Evolutionary conservation across 1,284 basidiomycete species (phyloP).

Genomic region (Cutaneotrichosporon sp.): DNA sequence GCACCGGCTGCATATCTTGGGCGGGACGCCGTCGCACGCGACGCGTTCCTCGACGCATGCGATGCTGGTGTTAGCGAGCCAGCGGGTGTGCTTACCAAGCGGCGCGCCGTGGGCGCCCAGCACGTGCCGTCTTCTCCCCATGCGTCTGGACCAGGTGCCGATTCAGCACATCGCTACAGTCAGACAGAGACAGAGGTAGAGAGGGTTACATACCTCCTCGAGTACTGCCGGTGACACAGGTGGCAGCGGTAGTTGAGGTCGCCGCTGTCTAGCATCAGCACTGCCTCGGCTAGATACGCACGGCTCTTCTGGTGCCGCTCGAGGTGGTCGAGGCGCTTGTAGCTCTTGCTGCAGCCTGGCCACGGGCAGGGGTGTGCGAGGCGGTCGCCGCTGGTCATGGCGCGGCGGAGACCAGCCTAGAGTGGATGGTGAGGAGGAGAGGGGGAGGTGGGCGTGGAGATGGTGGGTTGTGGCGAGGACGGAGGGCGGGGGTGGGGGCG

Average conservation of each 20-base stretch:
- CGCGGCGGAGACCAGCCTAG: not conserved
- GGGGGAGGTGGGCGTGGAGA: conserved; percentile 1
- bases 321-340: conserved; percentile 26
- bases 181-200: too few relatives aligned
- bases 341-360: conserved; percentile 27
- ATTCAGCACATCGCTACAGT: conserved; percentile 27
- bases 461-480: too few relatives aligned
- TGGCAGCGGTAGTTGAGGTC: conserved; percentile 25
- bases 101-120: conserved; percentile 25
- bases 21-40: conserved; percentile 23
- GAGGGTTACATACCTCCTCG: too few relatives aligned
- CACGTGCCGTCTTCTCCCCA: conserved; percentile 17
- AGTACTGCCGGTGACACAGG: conserved; percentile 24
- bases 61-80: conserved; percentile 5
- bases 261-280: conserved; percentile 22
- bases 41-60: conserved; percentile 18
- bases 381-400: conserved; percentile 1
- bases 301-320: conserved; percentile 29
- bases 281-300: not conserved
- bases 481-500: too few relatives aligned
- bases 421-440: not conserved
- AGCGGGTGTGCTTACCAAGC: conserved; percentile 22
- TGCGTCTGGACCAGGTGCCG: conserved; percentile 28
- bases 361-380: conserved; percentile 20
- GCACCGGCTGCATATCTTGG: conserved; percentile 21